Evolutionary conservation across 2,329 filamentous ascomycete species (phyloP).

Genomic region (Fusarium napiforme): DNA sequence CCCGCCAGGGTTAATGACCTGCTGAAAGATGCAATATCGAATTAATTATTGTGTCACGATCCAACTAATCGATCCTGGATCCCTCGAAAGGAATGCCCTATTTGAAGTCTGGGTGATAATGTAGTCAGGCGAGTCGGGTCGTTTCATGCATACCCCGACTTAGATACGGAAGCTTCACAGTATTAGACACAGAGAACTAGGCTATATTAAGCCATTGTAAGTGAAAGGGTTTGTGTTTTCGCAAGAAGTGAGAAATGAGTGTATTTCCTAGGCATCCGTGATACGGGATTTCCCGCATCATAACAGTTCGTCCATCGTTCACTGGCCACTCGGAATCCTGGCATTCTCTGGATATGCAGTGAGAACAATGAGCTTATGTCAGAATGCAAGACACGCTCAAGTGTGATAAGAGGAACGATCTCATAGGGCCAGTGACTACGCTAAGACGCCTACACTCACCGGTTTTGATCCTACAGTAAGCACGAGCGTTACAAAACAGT

Average conservation of each 20-base stretch:
- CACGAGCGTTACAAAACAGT: not conserved
- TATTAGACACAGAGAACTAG: not conserved
- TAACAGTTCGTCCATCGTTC: not conserved
- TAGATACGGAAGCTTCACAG: not conserved
- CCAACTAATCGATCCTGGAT: accelerated
- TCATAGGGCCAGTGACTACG: not conserved
- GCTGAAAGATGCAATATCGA: too few species aligned
- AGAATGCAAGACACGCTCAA: not conserved
- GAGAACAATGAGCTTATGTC: not conserved
- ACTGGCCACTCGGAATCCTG: not conserved
- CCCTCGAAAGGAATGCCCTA: accelerated
- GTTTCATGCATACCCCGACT: not conserved
- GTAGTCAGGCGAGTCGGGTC: not conserved
- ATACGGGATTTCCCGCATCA: not conserved
- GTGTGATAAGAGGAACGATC: not conserved
- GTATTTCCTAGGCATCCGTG: not conserved
- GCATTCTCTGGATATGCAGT: not conserved
- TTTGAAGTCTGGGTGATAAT: accelerated
- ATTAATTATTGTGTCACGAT: accelerated
- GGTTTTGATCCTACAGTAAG: not conserved
- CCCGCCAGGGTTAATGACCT: accelerated
- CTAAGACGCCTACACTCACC: not conserved
- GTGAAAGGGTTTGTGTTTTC: accelerated
- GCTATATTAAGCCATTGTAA: accelerated
- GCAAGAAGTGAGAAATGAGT: not conserved